Conservation (phyloP, 140 eudicot species). For the Senecio squalidus region DNA sequence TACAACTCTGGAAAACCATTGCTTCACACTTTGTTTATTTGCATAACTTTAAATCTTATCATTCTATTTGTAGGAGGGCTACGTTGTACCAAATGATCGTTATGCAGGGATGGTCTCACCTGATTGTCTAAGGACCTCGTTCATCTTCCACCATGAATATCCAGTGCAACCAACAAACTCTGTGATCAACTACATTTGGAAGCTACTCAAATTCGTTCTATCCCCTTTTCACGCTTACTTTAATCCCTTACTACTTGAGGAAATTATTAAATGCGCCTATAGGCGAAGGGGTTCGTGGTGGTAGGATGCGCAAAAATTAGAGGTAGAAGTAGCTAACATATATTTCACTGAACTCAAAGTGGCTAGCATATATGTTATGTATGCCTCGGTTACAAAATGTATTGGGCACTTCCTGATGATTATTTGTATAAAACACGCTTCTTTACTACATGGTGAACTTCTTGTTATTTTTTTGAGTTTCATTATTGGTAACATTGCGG, state of each 20-base stretch:
- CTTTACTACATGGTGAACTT: too few species aligned
- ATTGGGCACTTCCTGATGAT: neutral
- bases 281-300: slow-evolving; percentile 10
- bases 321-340: neutral
- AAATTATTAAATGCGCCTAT: slow-evolving; percentile 4
- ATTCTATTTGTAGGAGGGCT: slow-evolving; percentile 21
- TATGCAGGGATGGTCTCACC: slow-evolving; percentile 15
- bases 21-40: too few species aligned
- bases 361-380: neutral
- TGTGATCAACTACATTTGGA: neutral
- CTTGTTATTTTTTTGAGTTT: too few species aligned
- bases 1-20: too few species aligned
- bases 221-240: slow-evolving; percentile 14
- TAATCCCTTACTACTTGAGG: slow-evolving; percentile 22
- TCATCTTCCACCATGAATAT: slow-evolving; percentile 7
- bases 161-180: slow-evolving; percentile 14
- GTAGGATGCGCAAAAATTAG: neutral
- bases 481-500: too few species aligned
- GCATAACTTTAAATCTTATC: neutral
- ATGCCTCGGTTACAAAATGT: neutral
- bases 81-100: slow-evolving; percentile 31
- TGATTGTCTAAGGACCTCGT: slow-evolving; percentile 5
- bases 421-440: too few species aligned
- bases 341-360: neutral
- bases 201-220: slow-evolving; percentile 9